Percentiles rank a stretch among this genome's conserved stretches.
Conservation (phyloP, 257 asterid genomes). For the Ocimum tenuiflorum region DNA sequence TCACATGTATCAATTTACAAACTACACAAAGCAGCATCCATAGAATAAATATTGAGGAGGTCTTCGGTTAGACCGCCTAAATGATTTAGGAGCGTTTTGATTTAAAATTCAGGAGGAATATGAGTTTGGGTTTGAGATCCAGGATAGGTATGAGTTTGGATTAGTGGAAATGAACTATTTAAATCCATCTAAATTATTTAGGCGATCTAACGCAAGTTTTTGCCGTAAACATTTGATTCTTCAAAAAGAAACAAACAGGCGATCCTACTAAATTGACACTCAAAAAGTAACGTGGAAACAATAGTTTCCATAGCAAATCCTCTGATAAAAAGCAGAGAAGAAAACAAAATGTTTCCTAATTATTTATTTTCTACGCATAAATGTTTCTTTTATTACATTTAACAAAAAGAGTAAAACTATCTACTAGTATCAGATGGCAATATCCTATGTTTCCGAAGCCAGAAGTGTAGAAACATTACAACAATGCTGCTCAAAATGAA, state of each 20-base stretch:
- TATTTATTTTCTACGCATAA: not conserved
- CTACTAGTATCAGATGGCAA: not conserved
- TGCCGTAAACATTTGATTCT: too few species aligned
- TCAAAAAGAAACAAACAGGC: not conserved
- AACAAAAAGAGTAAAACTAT: not conserved
- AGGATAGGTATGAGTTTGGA: too few species aligned
- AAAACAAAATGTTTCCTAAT: not conserved
- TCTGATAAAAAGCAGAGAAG: not conserved
- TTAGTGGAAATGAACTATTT: too few species aligned
- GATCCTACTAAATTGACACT: not conserved
- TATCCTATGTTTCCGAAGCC: not conserved
- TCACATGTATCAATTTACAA: too few species aligned
- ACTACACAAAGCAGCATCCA: too few species aligned
- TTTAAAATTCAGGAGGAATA: too few species aligned
- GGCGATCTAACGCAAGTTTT: too few species aligned
- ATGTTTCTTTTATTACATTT: slow-evolving; percentile 4
- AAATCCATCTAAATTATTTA: too few species aligned
- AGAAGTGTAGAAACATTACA: slow-evolving; percentile 7
- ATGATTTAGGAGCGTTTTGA: too few species aligned
- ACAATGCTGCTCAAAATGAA: not conserved
- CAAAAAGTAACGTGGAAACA: not conserved
- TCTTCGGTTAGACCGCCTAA: too few species aligned
- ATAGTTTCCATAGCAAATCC: not conserved
- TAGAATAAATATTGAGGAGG: too few species aligned
- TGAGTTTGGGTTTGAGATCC: too few species aligned